Percentiles rank a stretch among this genome's conserved stretches.
phyloP scores from a whole-genome alignment of 257 asterid species.

The Leptodermis oblonga region DNA sequence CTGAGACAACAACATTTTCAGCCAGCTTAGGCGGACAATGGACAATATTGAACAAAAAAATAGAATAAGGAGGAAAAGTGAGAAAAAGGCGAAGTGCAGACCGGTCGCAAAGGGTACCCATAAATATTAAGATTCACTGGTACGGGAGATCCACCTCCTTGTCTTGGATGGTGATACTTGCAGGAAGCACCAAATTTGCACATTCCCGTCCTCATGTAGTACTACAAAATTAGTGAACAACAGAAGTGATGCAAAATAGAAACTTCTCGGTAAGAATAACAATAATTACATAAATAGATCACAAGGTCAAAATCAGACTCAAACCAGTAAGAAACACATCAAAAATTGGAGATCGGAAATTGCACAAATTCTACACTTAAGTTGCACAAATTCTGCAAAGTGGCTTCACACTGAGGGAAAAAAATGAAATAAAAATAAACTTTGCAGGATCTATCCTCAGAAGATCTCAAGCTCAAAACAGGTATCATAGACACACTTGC shows the following conservation, averaged over 20 bases:
- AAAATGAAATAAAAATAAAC: neutral
- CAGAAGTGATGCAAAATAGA: slow-evolving; percentile 3
- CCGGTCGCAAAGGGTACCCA: slow-evolving; percentile 93
- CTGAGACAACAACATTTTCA: slow-evolving; percentile 41
- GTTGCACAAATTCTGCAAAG: neutral
- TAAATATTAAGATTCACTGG: slow-evolving; percentile 51
- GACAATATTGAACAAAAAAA: slow-evolving; percentile 13
- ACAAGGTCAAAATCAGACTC: neutral
- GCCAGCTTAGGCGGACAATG: slow-evolving; percentile 21
- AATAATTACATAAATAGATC: neutral
- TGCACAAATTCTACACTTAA: neutral
- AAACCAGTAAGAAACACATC: neutral
- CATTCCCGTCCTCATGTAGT: slow-evolving; percentile 85
- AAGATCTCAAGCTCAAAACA: neutral
- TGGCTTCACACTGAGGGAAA: neutral
- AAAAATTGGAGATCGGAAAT: neutral
- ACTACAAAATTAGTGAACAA: slow-evolving; percentile 38
- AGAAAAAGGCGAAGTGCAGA: slow-evolving; percentile 26
- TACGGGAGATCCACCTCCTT: slow-evolving; percentile 61
- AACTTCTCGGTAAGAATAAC: neutral
- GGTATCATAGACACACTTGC: neutral
- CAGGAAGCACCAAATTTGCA: slow-evolving; percentile 94
- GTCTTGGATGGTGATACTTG: slow-evolving; percentile 95
- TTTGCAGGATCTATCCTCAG: neutral
- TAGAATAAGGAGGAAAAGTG: slow-evolving; percentile 15